Base-by-base conservation (phyloP, 2,329 filamentous ascomycete species). In the Phialemonium atrogriseum region DNA sequence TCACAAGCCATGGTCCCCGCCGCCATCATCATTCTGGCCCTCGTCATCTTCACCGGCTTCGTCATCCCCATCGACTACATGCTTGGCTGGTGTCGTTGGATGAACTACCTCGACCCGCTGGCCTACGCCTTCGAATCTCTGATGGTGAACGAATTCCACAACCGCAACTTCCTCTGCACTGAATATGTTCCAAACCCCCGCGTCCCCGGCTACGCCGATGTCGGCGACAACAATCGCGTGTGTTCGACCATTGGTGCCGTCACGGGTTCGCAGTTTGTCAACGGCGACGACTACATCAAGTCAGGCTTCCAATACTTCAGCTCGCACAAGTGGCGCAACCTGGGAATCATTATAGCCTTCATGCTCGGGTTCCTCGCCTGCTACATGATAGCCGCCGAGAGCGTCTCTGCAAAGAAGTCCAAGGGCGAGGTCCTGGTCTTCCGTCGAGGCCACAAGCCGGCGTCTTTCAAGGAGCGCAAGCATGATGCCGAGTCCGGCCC, bases 141-240 rank as follows among this genome's bases (percentile, higher is more conserved):
- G 16, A 80, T 89, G 70, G 70, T 84, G 41, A 93, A 93, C 55
- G 87, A 94, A 54, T 94, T 94, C 50, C 58, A 77, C 44, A 59
- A 64, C 37, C 73, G 79, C 11, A 40, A 73, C 0, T 91, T 80
- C 50, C 27, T 32, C 1, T 77, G 73, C 48, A 56, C 52, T 13
- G 37, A 51, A 18, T 69, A 55, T 30, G 59, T 73, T 2, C 72
- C 72, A 0, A 56, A 39, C 33, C 15, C 44, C 0, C n/a, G 4
- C 7, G 21, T 64, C 4, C 39, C 51, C 0, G 43, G 43, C 2
- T 71, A 70, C 39, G 49, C 42, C 2, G 48, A 60, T 23, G 52
- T 60, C 4, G 36, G 36, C 1, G 17, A 39, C 0, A 21, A 33
- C 2, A 64, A 73, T 47, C 64, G 60, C 20, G 62, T 77, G 11